Evolutionary conservation across 371 early-diverging fungal species (phyloP).

Genomic region (Fennellomyces sp.): DNA sequence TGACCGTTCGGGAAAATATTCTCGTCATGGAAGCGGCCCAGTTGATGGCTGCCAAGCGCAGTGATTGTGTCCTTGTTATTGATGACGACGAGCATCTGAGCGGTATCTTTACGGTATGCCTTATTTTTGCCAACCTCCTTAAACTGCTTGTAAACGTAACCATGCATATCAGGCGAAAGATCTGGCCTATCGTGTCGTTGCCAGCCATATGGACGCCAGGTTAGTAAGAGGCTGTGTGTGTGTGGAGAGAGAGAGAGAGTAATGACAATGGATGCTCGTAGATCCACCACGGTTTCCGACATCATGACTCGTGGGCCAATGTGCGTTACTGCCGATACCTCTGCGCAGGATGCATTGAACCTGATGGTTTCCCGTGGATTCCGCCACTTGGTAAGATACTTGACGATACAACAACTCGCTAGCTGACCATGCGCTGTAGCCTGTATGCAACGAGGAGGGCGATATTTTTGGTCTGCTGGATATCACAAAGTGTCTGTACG

Average conservation of each 20-base stretch:
- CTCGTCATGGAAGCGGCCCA: constrained; percentile 90
- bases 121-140: neutral
- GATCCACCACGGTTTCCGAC: constrained; percentile 79
- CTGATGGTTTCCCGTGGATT: constrained; percentile 96
- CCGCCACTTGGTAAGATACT: constrained; percentile 80
- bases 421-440: too few relatives aligned
- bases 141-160: neutral
- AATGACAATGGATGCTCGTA: constrained; percentile 1
- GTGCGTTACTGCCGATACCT: constrained; percentile 81
- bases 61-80: constrained; percentile 88
- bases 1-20: constrained; percentile 85
- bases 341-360: constrained; percentile 91
- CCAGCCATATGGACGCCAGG: constrained; percentile 51
- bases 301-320: constrained; percentile 95
- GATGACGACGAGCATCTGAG: constrained; percentile 85
- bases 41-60: constrained; percentile 94
- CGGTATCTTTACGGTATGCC: constrained; percentile 87
- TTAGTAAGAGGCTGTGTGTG: neutral
- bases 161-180: constrained; percentile 41
- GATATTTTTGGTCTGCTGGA: constrained; percentile 95
- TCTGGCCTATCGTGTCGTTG: constrained; percentile 53
- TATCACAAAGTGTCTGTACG: constrained; percentile 95
- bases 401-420: too few relatives aligned
- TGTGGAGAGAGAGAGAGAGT: neutral
- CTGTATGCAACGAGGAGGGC: constrained; percentile 84